Conservation (phyloP, 371 early-diverging fungal species). For the Syncephalis fuscata region DNA sequence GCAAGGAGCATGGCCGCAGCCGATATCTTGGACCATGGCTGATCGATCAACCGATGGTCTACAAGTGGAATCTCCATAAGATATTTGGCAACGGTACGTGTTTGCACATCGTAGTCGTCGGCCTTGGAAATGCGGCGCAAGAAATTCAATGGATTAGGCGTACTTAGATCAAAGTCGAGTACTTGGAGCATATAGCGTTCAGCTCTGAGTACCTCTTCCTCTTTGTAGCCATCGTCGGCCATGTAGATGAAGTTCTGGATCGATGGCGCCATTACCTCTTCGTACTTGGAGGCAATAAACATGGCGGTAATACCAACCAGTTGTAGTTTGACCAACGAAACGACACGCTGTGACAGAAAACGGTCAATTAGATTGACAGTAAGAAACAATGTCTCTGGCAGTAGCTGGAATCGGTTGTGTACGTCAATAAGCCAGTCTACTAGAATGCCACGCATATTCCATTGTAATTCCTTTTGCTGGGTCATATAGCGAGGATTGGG, state of each 20-base stretch:
- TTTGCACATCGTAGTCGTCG: slow-evolving; percentile 71
- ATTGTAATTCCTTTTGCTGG: slow-evolving; percentile 73
- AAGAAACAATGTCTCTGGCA: slow-evolving; percentile 94
- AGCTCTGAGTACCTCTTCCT: slow-evolving; percentile 69
- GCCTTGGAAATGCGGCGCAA: slow-evolving; percentile 79
- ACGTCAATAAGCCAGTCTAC: slow-evolving; percentile 85
- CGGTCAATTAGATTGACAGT: slow-evolving; percentile 94
- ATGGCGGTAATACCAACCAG: slow-evolving; percentile 91
- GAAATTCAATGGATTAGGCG: slow-evolving; percentile 81
- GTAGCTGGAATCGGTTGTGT: slow-evolving; percentile 72
- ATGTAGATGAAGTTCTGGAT: slow-evolving; percentile 65
- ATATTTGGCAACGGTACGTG: slow-evolving; percentile 88
- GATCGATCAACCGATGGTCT: slow-evolving; percentile 64
- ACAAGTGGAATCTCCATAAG: slow-evolving; percentile 89
- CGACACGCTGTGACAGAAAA: slow-evolving; percentile 74
- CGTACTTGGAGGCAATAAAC: slow-evolving; percentile 94
- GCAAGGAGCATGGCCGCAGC: slow-evolving; percentile 80
- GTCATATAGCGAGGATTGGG: slow-evolving; percentile 71
- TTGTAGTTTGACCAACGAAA: slow-evolving; percentile 81
- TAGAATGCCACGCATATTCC: slow-evolving; percentile 86
- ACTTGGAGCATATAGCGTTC: slow-evolving; percentile 80
- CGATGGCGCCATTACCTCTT: slow-evolving; percentile 80
- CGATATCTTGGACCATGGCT: slow-evolving; percentile 64
- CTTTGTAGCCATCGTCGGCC: slow-evolving; percentile 56
- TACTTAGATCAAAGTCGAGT: slow-evolving; percentile 65